These are phyloP conservation scores for Lipomyces spencermartinsiae DNA, from an alignment of 805 yeast genomes.

Conservation along the genomic window DNA sequence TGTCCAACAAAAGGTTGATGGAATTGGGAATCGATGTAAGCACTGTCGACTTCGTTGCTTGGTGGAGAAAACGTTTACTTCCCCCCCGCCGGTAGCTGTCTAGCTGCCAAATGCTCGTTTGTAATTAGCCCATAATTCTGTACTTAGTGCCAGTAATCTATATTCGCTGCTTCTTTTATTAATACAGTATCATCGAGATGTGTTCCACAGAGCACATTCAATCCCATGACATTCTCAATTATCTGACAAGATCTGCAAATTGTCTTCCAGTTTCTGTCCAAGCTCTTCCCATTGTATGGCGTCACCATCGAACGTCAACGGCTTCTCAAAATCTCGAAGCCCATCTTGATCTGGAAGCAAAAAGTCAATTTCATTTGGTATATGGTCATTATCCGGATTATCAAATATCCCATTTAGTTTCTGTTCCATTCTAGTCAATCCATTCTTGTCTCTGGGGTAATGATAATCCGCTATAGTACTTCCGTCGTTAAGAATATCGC, in stretches of 20 bases:
- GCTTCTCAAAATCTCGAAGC: slow-evolving; percentile 8
- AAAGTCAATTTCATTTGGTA: not conserved
- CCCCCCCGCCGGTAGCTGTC: slow-evolving; percentile 21
- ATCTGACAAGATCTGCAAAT: not conserved
- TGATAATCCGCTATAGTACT: slow-evolving; percentile 20
- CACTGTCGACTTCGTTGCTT: slow-evolving; percentile 29
- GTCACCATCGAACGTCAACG: not conserved
- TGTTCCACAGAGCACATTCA: not conserved
- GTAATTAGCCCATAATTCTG: not conserved
- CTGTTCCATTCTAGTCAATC: slow-evolving; percentile 16
- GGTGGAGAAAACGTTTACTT: slow-evolving; percentile 34
- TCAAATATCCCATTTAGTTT: slow-evolving; percentile 11
- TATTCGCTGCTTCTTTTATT: not conserved
- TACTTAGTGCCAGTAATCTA: not conserved
- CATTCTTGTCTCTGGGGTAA: slow-evolving; percentile 17
- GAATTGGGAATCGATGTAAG: slow-evolving; percentile 28
- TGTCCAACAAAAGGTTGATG: slow-evolving; percentile 25
- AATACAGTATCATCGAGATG: not conserved
- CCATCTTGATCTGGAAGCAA: not conserved
- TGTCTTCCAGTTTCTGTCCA: not conserved
- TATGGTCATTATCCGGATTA: not conserved
- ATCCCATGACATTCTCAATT: not conserved
- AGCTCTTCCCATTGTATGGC: not conserved
- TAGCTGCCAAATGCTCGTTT: not conserved
- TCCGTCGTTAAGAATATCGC: slow-evolving; percentile 4